These are phyloP conservation scores for Apiospora saccharicola DNA, from an alignment of 2,329 filamentous ascomycete species.

Conservation along the genomic window DNA sequence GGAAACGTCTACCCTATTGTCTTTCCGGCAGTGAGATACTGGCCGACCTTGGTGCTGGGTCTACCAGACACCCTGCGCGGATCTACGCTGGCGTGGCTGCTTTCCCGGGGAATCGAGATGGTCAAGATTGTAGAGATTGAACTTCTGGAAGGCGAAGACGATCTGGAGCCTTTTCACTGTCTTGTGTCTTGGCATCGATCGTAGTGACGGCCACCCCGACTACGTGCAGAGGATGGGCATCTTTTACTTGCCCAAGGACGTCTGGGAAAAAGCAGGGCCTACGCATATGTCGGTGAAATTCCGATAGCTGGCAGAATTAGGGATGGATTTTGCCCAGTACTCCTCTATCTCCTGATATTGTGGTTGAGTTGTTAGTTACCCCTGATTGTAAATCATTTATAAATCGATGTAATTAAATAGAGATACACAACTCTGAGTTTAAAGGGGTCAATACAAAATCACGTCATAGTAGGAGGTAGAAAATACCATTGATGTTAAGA, in stretches of 20 bases:
- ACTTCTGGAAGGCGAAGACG: not conserved
- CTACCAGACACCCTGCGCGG: not conserved
- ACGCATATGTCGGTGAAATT: not conserved
- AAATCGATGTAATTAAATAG: too few relatives aligned
- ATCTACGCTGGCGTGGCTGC: conserved; percentile 9
- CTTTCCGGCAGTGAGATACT: too few relatives aligned
- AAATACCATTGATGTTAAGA: too few relatives aligned
- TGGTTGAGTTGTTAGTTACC: too few relatives aligned
- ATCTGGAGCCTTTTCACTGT: not conserved
- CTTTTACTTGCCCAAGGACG: not conserved
- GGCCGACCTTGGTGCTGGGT: too few relatives aligned
- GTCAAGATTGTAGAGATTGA: conserved; percentile 11
- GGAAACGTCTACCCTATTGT: too few relatives aligned
- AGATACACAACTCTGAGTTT: too few relatives aligned
- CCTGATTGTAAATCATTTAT: too few relatives aligned
- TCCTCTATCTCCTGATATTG: too few relatives aligned
- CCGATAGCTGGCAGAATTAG: not conserved
- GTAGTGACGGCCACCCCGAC: not conserved
- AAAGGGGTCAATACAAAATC: too few relatives aligned
- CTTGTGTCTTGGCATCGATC: conserved; percentile 19
- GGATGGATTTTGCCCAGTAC: too few relatives aligned
- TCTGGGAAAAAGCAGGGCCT: conserved; percentile 14
- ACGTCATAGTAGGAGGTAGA: too few relatives aligned
- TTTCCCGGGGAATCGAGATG: conserved; percentile 11
- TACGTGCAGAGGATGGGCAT: conserved; percentile 6